Conservation (phyloP, 2,329 filamentous ascomycete species). For the Onygenales sp. region DNA sequence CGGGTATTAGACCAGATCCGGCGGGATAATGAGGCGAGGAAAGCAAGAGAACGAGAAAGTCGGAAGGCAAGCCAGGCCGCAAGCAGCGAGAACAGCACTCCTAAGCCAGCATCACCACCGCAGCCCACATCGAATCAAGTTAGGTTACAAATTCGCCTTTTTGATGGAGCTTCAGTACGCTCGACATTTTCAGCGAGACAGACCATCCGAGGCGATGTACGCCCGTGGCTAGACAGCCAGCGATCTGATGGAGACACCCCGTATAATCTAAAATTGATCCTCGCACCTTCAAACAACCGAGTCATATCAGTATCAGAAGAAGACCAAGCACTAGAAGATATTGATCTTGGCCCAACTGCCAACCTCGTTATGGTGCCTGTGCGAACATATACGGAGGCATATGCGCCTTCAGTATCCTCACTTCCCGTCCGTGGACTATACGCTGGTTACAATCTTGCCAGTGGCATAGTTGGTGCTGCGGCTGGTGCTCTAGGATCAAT, state of each 20-base stretch:
- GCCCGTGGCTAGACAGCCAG: conserved; percentile 65
- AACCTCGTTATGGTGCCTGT: conserved; percentile 75
- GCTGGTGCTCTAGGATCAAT: conserved; percentile 35
- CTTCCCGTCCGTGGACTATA: conserved; percentile 33
- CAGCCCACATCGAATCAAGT: conserved; percentile 29
- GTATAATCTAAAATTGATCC: conserved; percentile 76
- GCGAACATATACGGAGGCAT: conserved; percentile 50
- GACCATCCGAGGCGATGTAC: conserved; percentile 57
- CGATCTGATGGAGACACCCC: conserved; percentile 50
- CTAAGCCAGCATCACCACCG: background rate
- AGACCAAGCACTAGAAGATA: conserved; percentile 52
- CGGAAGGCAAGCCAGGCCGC: conserved; percentile 1
- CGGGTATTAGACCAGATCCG: conserved; percentile 67
- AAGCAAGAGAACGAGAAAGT: conserved; percentile 40
- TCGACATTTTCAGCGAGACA: conserved; percentile 57
- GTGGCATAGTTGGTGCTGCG: conserved; percentile 33
- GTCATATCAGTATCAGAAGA: conserved; percentile 70
- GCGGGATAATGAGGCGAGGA: conserved; percentile 62
- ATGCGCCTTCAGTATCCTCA: conserved; percentile 33
- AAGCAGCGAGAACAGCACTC: conserved; percentile 6
- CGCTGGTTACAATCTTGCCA: conserved; percentile 32
- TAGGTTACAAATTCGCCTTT: conserved; percentile 68
- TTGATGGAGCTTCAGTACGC: conserved; percentile 74
- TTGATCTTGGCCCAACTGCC: conserved; percentile 68
- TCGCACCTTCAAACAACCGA: conserved; percentile 67